Evolutionary conservation across 1,284 basidiomycete genomes (phyloP), one percentile per base, ranked within the genome.

Genomic region (Entoloma clypeatum): DNA sequence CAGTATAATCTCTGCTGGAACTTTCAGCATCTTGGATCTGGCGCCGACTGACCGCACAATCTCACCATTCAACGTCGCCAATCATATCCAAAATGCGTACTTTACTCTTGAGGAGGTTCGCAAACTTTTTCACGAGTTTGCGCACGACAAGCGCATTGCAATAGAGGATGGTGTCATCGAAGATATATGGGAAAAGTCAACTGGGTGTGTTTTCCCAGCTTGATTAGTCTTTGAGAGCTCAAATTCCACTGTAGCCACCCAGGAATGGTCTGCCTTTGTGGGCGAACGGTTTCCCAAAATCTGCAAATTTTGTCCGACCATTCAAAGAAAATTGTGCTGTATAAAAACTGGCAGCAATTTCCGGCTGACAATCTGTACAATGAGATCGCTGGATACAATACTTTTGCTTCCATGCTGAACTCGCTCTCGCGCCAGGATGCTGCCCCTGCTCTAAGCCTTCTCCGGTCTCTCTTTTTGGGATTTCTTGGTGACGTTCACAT

Each of bases 241-340:
- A 41, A 37, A 40, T 34, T n/a, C 22, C 32, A 31, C 33, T n/a
- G 23, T 35, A 44, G 43, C 10, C 46, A 48, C 22, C 46, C 46
- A 4, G 46, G 46, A 17, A 48, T 48, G 46, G 43, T 48, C 39
- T 44, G 46, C 43, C 47, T 48, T 37, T 48, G 47, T 32, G 43
- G 43, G 22, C 39, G 39, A 42, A 35, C 29, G 18, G 42, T 48
- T 38, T 36, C 23, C 27, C 29, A 25, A 28, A 38, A 44, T 16
- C 8, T 41, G 33, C 13, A 39, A 23, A 21, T 18, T 19, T 30
- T 41, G 35, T 4, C 33, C 22, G 38, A 36, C 17, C 18, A 14
- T 27, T 16, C 33, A 13, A 31, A 36, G 18, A 24, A 14, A 22
- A 41, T 34, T 16, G 25, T 44, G 18, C 44, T 38, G n/a, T 34